phyloP scores from a whole-genome alignment of 2,329 filamentous ascomycete species.

The Penicillium crustosum region DNA sequence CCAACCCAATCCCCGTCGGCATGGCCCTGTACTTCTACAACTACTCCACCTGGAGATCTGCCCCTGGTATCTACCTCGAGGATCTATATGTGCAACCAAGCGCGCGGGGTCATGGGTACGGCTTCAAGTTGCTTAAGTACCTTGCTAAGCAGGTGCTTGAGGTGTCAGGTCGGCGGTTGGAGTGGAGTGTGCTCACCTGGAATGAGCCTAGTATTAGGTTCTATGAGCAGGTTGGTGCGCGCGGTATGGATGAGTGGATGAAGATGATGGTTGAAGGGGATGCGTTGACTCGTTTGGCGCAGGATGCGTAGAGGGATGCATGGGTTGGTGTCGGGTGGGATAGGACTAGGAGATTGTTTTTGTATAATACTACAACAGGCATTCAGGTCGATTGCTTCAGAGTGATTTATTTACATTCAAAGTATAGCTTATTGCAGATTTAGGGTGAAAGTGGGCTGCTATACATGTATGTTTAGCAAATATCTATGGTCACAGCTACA shows the following conservation, averaged over 20 bases:
- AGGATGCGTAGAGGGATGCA: conserved; percentile 14
- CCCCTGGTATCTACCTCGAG: conserved; percentile 86
- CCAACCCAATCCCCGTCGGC: conserved; percentile 55
- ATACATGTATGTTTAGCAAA: not conserved
- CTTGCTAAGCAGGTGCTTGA: conserved; percentile 76
- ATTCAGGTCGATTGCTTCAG: not conserved
- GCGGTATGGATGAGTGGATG: conserved; percentile 49
- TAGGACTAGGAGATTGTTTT: not conserved
- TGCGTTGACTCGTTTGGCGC: conserved; percentile 43
- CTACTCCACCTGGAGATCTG: conserved; percentile 90
- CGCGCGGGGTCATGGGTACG: conserved; percentile 75
- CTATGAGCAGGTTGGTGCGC: conserved; percentile 58
- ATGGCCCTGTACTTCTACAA: conserved; percentile 95
- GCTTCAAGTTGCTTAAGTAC: conserved; percentile 69
- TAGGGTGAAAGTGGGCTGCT: not conserved
- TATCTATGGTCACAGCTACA: not conserved
- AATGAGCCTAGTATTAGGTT: conserved; percentile 88
- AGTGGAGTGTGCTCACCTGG: conserved; percentile 92
- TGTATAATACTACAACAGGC: not conserved
- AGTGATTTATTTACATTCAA: not conserved
- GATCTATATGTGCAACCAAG: conserved; percentile 78
- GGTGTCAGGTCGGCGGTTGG: conserved; percentile 72
- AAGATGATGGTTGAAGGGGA: conserved; percentile 53
- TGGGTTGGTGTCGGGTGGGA: not conserved
- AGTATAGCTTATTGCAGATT: not conserved